Base-by-base conservation (phyloP, 352 stramenopile genomes). In the Phytopythium litorale region DNA sequence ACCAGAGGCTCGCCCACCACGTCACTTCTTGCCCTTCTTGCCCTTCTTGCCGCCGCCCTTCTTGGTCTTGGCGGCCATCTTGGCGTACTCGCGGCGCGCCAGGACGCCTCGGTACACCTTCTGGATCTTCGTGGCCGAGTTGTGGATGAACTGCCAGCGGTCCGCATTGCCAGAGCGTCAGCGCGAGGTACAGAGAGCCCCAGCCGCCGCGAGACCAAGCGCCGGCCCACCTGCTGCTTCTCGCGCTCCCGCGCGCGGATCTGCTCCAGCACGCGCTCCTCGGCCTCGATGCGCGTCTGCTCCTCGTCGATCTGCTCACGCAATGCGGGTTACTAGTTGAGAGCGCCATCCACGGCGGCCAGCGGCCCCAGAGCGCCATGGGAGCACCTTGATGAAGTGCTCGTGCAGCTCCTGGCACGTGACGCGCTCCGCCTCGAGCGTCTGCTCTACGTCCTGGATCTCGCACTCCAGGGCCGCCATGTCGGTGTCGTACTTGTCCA, bases 61-160 rank as follows among this genome's bases (percentile, higher is more conserved):
- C 62, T 92, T 92, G 68, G 73, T 92, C 73, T 96, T 96, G 59
- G 75, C 75, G n/a, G 75, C 60, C 60, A 90, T 84, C 60, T 94
- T 92, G 38, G 70, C 72, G 62, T 81, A 88, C 65, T 92, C 81
- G 50, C 73, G 77, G 8, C 88, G 79, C 28, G 71, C 73, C 35
- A 91, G 58, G 40, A 87, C 56, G 23, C 87, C 88, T 0, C 88
- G 78, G 51, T 90, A 94, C 9, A 94, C 66, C 62, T 92, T 94
- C 65, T 97, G 88, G 56, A 97, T 93, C 30, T 55, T 65, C 6
- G 76, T 92, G 8, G 84, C 86, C 9, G 80, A 79, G 40, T 90
- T 70, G 62, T 79, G 84, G 58, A 93, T 80, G 58, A 84, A 84
- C 76, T 92, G 54, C 33, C 33, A 37, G 33, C 33, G 33, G 9